These are phyloP conservation scores for Saururus chinensis DNA, from an alignment of 164 flowering plant species.

Conservation along the genomic window DNA sequence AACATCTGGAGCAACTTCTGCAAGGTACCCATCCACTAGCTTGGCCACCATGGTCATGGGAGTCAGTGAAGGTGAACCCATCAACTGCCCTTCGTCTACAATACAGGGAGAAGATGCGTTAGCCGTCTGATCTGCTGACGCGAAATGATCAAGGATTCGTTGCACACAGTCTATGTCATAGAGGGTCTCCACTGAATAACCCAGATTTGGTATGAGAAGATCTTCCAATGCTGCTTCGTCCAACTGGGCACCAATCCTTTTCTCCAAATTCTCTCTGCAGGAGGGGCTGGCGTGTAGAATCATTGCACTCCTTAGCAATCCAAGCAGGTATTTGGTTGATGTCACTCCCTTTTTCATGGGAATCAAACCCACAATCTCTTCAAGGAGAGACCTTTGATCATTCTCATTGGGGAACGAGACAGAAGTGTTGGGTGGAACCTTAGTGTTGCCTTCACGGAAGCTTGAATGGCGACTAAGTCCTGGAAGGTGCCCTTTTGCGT, in stretches of 20 bases:
- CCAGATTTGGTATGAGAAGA: conserved; percentile 62
- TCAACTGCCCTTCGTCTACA: conserved; percentile 40
- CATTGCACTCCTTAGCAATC: conserved; percentile 54
- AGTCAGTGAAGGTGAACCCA: conserved; percentile 33
- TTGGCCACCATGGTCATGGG: conserved; percentile 67
- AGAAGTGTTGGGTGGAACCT: conserved; percentile 13
- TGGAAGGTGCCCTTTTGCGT: conserved; percentile 46
- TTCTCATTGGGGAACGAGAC: conserved; percentile 26
- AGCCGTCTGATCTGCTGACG: conserved; percentile 19
- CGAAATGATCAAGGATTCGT: conserved; percentile 62
- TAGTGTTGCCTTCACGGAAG: conserved; percentile 17
- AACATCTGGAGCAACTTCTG: conserved; percentile 73
- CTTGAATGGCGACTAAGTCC: conserved; percentile 37
- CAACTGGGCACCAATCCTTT: conserved; percentile 45
- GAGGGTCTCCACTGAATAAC: conserved; percentile 52
- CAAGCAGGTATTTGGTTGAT: conserved; percentile 42
- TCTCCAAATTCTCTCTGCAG: conserved; percentile 59
- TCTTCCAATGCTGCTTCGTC: conserved; percentile 66
- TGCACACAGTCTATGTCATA: conserved; percentile 73
- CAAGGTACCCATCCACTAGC: conserved; percentile 62
- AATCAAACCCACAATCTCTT: conserved; percentile 53
- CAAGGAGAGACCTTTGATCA: conserved; percentile 55
- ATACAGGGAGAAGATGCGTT: conserved; percentile 22
- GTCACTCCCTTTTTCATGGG: conserved; percentile 51
- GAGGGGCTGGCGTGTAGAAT: conserved; percentile 37